Evolutionary conservation across 371 early-diverging fungal species (phyloP).

Genomic region (Enteropsectra breve): DNA sequence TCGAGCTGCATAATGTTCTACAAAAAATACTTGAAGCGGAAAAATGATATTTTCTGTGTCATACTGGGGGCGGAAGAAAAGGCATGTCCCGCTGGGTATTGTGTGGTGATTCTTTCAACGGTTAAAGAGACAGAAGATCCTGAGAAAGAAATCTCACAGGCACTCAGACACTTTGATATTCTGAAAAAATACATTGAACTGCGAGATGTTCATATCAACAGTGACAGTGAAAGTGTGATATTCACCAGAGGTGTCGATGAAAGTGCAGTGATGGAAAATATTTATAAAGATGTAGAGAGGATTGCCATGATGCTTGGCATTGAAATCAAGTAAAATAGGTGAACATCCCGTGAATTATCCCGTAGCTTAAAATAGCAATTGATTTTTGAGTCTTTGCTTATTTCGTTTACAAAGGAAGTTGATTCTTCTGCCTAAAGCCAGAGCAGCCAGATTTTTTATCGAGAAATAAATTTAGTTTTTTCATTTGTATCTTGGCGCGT

Average conservation of each 20-base stretch:
- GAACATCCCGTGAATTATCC: neutral
- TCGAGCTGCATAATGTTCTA: conserved; percentile 47
- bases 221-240: conserved; percentile 64
- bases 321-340: neutral
- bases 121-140: conserved; percentile 42
- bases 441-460: no score
- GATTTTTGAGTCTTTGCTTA: no score
- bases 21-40: conserved; percentile 25
- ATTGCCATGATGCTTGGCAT: conserved; percentile 24
- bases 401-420: no score
- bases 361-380: no score
- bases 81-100: conserved; percentile 55
- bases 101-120: conserved; percentile 57
- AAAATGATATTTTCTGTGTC: conserved; percentile 59
- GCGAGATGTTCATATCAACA: conserved; percentile 39
- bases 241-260: conserved; percentile 89
- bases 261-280: conserved; percentile 90
- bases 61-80: conserved; percentile 51
- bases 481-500: no score
- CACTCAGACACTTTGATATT: conserved; percentile 40
- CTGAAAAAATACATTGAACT: conserved; percentile 36
- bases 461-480: no score
- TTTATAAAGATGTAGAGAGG: conserved; percentile 68
- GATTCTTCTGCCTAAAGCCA: no score
- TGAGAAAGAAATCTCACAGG: conserved; percentile 26